Conservation (phyloP, 75 land plant species). For the Picea glauca region DNA sequence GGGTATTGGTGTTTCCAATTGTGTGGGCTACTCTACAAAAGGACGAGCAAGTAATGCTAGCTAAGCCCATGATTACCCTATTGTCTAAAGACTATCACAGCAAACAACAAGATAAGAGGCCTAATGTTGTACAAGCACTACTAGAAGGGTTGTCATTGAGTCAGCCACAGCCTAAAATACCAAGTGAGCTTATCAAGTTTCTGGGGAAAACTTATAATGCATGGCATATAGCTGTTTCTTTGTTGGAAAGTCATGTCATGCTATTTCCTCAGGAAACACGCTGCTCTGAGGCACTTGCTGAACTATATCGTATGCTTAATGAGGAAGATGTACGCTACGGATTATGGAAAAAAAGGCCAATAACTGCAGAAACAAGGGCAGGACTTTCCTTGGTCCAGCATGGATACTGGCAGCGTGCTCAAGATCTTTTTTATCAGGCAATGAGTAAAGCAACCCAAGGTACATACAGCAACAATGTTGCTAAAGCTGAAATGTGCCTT, state of each 20-base stretch:
- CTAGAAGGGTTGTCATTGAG: constrained; percentile 95
- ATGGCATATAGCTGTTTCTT: constrained; percentile 92
- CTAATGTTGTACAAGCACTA: constrained; percentile 99
- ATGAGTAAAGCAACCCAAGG: constrained; percentile 99
- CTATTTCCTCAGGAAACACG: constrained; percentile 85
- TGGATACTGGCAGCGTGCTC: constrained; percentile 98
- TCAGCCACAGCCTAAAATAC: constrained; percentile 98
- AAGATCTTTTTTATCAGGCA: constrained; percentile 92
- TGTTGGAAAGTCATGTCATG: constrained; percentile 98
- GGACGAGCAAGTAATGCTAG: constrained; percentile 89
- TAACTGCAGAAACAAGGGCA: constrained; percentile 91
- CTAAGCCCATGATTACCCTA: constrained; percentile 92
- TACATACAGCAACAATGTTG: constrained; percentile 78
- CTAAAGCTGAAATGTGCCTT: constrained; percentile 99
- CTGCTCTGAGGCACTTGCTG: constrained; percentile 96
- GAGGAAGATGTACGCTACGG: constrained; percentile 99
- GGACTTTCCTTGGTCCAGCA: constrained; percentile 97
- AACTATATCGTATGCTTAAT: constrained; percentile 92
- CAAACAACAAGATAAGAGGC: constrained; percentile 85
- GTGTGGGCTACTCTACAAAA: constrained; percentile 97
- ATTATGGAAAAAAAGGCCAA: constrained; percentile 87
- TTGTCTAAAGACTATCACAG: constrained; percentile 96
- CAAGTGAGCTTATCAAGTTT: constrained; percentile 98
- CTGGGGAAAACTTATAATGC: constrained; percentile 99
- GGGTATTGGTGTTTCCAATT: constrained; percentile 99